Base-by-base conservation (phyloP, 805 yeast species). In the Myxozyma neotropica region DNA sequence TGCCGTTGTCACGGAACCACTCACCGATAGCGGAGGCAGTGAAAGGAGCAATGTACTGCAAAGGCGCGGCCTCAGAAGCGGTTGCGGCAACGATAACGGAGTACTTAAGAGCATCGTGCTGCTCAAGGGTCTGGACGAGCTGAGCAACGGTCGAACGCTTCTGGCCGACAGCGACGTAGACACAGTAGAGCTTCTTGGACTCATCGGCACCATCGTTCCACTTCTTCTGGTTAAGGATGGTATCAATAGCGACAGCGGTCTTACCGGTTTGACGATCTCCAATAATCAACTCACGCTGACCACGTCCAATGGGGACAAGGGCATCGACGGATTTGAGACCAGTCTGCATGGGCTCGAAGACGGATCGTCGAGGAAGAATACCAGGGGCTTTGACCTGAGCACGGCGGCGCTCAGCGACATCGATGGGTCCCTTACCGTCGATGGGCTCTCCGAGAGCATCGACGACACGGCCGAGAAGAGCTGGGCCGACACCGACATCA, bases 191-290 rank as follows among this genome's bases (percentile, higher is more conserved):
- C 83, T 94, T 94, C 88, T 94, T 94, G 77, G 86, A 79, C 86
- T 94, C 99, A 78, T 94, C 98, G 67, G 81, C 59, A 80, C 96
- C 96, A 72, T 83, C 79, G 87, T 94, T 94, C 96, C 97, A 90
- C 82, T 96, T 88, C 89, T 93, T 94, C 83, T 94, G 99, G 84
- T 94, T 94, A 77, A 94, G 86, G 76, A 94, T 94, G 81, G 99
- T 86, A 80, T 94, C 99, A 72, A 94, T 79, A 73, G 98, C 99
- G 73, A 94, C 97, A 69, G 98, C 97, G 77, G 99, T 94, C 86
- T 94, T 94, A 88, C 99, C 99, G 75, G 99, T 94, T 85, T 94
- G 99, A 86, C 99, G 93, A 81, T 93, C 99, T 87, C 99, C 99
- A 78, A 93, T 93, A 75, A 93, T 93, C 88, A 94, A 84, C 85